Base-by-base conservation (phyloP, 2,329 filamentous ascomycete genomes). In the Penicillium palitans region DNA sequence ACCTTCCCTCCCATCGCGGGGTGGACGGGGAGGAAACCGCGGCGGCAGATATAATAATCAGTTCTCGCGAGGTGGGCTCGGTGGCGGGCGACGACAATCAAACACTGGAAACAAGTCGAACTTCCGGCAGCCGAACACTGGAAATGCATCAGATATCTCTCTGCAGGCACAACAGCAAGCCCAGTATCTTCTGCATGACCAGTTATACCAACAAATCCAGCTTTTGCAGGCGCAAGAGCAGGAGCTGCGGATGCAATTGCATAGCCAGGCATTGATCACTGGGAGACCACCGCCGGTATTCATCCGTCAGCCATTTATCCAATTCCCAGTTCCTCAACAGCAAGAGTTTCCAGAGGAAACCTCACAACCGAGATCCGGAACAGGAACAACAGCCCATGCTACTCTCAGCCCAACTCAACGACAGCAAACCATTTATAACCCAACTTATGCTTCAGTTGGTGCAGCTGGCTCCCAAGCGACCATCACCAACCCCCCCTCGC, bases 21-120 rank as follows among this genome's bases (percentile, higher is more conserved):
- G 80, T 58, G 75, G 79, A n/a, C 77, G 80, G 29, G 79, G 79
- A 41, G 78, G 78, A 55, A 76, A 77, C 4, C 76, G 81, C 66
- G 76, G 83, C 66, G 78, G 79, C 37, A 74, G 80, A 58, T 79
- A 82, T 65, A 78, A 78, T 48, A 77, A 76, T 59, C 77, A 80
- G 17, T 75, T 78, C 52, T 77, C 80, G 49, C 79, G 83, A 52
- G 78, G 73, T 48, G 71, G 78, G 42, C 79, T 79, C 50, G 73
- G 79, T 57, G 76, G 75, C 57, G 75, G 75, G 59, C 79, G 85
- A 60, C 79, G 85, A 66, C 78, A 84, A 17, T 87, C 84, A 2
- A 85, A 83, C 70, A 81, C 83, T 33, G 79, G 81, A 5, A 79
- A 79, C 54, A 72, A 76, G 57, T 62, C 70, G 24, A 74, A 71